Conservation (phyloP, 2,329 filamentous ascomycete species). For the Aaosphaeria arxii region DNA sequence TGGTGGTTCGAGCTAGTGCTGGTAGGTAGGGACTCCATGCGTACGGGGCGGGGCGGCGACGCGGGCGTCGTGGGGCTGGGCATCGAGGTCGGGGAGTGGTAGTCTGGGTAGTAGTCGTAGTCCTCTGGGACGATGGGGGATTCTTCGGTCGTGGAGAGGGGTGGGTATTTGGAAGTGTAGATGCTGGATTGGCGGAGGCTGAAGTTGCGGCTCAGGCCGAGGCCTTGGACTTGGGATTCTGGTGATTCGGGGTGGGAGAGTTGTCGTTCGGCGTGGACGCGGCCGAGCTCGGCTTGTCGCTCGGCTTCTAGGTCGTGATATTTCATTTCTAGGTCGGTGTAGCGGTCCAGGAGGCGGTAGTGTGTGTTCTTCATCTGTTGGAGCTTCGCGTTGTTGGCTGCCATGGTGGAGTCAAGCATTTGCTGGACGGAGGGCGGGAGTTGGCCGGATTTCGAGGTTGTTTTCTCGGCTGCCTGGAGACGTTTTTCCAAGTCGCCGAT, state of each 20-base stretch:
- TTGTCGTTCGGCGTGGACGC: slow-evolving; percentile 13
- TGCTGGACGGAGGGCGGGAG: slow-evolving; percentile 41
- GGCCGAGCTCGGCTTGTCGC: slow-evolving; percentile 24
- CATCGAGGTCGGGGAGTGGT: slow-evolving; percentile 24
- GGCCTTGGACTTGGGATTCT: neutral
- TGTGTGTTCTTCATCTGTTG: slow-evolving; percentile 52
- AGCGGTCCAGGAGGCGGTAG: slow-evolving; percentile 48
- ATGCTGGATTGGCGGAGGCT: slow-evolving; percentile 18
- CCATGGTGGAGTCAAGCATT: slow-evolving; percentile 49
- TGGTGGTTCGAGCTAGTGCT: slow-evolving; percentile 7
- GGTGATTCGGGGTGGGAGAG: slow-evolving; percentile 5
- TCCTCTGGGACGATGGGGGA: slow-evolving; percentile 21
- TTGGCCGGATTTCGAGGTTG: slow-evolving; percentile 25
- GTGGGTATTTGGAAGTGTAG: slow-evolving; percentile 19
- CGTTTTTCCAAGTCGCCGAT: slow-evolving; percentile 46
- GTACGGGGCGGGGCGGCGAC: slow-evolving; percentile 21
- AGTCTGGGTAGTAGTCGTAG: slow-evolving; percentile 27
- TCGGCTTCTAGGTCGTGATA: slow-evolving; percentile 40
- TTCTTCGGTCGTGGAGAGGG: slow-evolving; percentile 11
- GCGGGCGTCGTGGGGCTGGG: slow-evolving; percentile 16
- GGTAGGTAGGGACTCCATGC: slow-evolving; percentile 24
- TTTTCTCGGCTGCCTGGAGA: slow-evolving; percentile 22
- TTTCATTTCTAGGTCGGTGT: slow-evolving; percentile 50
- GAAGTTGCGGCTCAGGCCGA: slow-evolving; percentile 21
- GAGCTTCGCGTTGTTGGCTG: slow-evolving; percentile 47